Base-by-base conservation (phyloP, 2,329 filamentous ascomycete species). In the Phyllosticta citrichinensis region DNA sequence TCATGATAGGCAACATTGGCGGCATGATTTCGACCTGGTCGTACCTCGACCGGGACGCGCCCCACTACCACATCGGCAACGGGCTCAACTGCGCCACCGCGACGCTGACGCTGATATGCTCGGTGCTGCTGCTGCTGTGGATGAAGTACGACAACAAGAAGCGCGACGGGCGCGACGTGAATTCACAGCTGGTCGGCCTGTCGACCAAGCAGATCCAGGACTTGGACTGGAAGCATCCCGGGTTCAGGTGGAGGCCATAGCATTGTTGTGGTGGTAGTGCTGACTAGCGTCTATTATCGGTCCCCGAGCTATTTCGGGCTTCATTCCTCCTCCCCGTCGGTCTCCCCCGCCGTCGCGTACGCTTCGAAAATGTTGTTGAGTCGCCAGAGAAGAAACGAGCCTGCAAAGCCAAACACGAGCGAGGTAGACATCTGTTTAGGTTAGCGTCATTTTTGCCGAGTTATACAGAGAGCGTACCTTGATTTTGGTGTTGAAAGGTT, bases 1-100 rank as follows among this genome's bases (percentile, higher is more conserved):
- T 89, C 67, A 89, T 89, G 86, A 75, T 88, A 24, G 87, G 87
- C 27, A 89, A 89, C 60, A 69, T 89, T n/a, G 87, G 87, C 2
- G 87, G 87, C 0, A 70, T 89, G 35, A 79, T 87, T 62, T 80
- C 82, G 1, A 86, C 83, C 0, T 88, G 85, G 85, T 80, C 77
- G 1, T 88, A 86, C 72, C 67, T 88, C 17, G 80, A 81, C 0
- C 82, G 75, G 65, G 87, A 89, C 67, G 81, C 67, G 0, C 87
- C 87, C 0, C 72, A 89, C 62, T 91, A 84, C 67, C 83, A 77
- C 63, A 88, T 89, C 61, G 87, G 87, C 1, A 89, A 89, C 67
- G 87, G 87, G 0, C 70, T 90, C 40, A 90, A 90, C 68, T 67
- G 89, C 52, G 87, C 82, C 0, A 84, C 83, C 0, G 77, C 78